Base-by-base conservation (phyloP, 805 yeast genomes). In the Torulaspora delbrueckii region DNA sequence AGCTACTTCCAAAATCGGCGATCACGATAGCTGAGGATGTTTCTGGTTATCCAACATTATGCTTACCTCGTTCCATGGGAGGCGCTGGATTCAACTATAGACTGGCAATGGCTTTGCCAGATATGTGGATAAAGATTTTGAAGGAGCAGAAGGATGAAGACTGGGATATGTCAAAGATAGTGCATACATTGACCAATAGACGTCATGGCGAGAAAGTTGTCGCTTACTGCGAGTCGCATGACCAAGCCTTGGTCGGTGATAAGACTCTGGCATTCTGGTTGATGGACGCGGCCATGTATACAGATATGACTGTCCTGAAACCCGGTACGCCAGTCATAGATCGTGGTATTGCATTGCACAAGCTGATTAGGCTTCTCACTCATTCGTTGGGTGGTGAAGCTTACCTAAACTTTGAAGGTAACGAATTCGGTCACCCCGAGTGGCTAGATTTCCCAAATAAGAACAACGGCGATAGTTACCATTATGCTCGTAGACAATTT, bases 401-500 rank as follows among this genome's bases (percentile, higher is more conserved):
- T 0, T 91, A 91, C 62, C 76, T 91, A 62, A 91, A 90, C 64
- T 91, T 91, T 64, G 97, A 91, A 72, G 98, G 99, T 47, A 91
- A 91, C 60, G 99, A 91, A 68, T 91, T 93, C 70, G 99, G 99
- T 13, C 99, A 91, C 60, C 99, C 98, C 3, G 99, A 91, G 65
- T 91, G 99, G 99, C 77, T 93, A 42, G 99, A 91, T 67, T 93
- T 91, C 75, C 98, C 99, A 10, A 81, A 96, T 59, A 83, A 54
- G 24, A 96, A 96, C 28, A 93, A 91, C 67, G 76, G 76, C 23
- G 89, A 88, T 63, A 83, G 93, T 14, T 91, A 86, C 68, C 93
- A 86, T 68, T 91, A 93, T 60, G 96, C 97, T 1, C 79, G 98
- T 62, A 79, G 99, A 59, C 99, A 91, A 67, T 93, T 90, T 75